Base-by-base conservation (phyloP, 345 rosid species). In the Bruguiera sexangula region DNA sequence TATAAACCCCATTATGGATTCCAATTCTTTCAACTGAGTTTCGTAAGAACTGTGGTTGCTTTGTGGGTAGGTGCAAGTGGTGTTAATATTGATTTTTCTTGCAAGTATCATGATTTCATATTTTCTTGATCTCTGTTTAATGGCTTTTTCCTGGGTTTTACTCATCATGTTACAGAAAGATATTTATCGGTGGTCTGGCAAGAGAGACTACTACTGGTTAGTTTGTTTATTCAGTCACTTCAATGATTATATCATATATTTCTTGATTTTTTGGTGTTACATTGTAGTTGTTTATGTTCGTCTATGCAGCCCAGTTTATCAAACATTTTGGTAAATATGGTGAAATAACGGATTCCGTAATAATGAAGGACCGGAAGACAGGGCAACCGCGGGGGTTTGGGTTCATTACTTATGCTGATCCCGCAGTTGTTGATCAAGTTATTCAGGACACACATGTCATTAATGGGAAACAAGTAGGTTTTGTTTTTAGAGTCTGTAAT, bases 361-460 rank as follows among this genome's bases (percentile, higher is more conserved):
- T 95, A 60, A 95, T 95, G 96, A 85, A 88, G 71, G 99, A 95
- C 76, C 85, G 96, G 11, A 75, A 84, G 71, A 84, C 92, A 0
- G 96, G 96, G 30, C 92, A 85, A 63, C 97, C 97, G 21, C 80
- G 99, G 13, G 97, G 97, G 31, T 92, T 95, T 63, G 97, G 99
- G 31, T 95, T 95, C 76, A 85, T 95, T 20, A 95, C 96, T 6
- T 92, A 78, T 73, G 92, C 96, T 18, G 97, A 95, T 75, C 82
- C 99, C 54, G 75, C 85, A 32, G 96, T 86, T 60, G 97, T 92
- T 4, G 97, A 92, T 68, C 88, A 88, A 83, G 97, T 92, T 52
- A 89, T 92, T 31, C 89, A 90, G 67, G 96, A 92, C 31, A 65
- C 71, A 16, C 96, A 95, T 74, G 61, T 84, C 72, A 79, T 89